Percentiles rank a stretch among this genome's conserved stretches.
phyloP scores from a whole-genome alignment of 2,329 filamentous ascomycete genomes.

The Allantophomopsis cytisporea region DNA sequence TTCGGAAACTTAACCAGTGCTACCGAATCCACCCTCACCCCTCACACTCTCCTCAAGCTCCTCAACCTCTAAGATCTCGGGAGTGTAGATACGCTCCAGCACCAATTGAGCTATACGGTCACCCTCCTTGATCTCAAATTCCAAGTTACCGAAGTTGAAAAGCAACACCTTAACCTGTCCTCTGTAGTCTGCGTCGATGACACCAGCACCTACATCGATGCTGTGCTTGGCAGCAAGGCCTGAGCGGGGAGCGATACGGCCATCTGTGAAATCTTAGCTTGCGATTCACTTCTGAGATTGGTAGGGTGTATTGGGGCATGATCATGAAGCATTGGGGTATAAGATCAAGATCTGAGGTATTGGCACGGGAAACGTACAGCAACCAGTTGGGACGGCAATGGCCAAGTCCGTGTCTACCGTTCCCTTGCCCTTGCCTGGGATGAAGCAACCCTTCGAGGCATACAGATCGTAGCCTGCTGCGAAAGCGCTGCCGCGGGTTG shows the following conservation, averaged over 20 bases:
- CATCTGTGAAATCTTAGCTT: slow-evolving; percentile 39
- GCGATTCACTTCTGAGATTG: background rate
- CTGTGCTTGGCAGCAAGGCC: slow-evolving; percentile 87
- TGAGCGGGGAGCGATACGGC: slow-evolving; percentile 80
- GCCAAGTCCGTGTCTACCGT: slow-evolving; percentile 84
- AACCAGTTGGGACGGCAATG: slow-evolving; percentile 81
- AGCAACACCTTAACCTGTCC: slow-evolving; percentile 88
- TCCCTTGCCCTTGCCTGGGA: slow-evolving; percentile 73
- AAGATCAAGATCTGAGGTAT: too few relatives aligned
- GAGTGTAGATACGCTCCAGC: slow-evolving; percentile 87
- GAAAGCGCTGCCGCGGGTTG: slow-evolving; percentile 78
- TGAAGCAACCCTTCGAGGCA: slow-evolving; percentile 56
- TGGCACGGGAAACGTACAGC: slow-evolving; percentile 45
- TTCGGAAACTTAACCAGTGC: slow-evolving; percentile 44
- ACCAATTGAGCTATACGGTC: slow-evolving; percentile 91
- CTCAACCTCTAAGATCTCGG: slow-evolving; percentile 79
- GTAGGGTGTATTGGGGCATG: background rate
- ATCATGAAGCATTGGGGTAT: background rate
- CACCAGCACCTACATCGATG: slow-evolving; percentile 90
- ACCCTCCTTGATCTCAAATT: slow-evolving; percentile 72
- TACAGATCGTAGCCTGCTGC: slow-evolving; percentile 94
- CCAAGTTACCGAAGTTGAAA: slow-evolving; percentile 77
- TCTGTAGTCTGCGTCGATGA: slow-evolving; percentile 95
- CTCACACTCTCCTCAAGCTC: slow-evolving; percentile 83
- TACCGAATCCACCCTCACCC: slow-evolving; percentile 83